Base-by-base conservation (phyloP, 257 asterid genomes). In the Plantago elongata region DNA sequence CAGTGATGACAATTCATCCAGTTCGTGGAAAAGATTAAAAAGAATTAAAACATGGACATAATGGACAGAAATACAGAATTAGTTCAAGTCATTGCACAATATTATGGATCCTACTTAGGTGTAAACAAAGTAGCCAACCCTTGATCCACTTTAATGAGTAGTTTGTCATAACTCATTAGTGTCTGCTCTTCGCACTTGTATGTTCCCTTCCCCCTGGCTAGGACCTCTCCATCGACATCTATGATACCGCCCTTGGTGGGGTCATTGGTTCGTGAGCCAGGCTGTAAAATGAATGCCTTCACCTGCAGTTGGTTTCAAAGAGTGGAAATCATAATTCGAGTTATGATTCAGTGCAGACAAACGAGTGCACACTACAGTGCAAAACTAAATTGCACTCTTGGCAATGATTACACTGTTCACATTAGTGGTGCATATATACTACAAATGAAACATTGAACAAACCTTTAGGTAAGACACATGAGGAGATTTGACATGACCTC, bases 401-500 rank as follows among this genome's bases (percentile, higher is more conserved):
- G 4, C 40, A 34, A 34, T 34, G 5, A 7, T 34, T 7, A 34
- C 40, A 34, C 40, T 4, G 5, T 3, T 34, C 17, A 57, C 48
- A 17, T 16, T 44, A 59, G 34, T 52, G 27, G 7, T 3, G 51
- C 57, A 51, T 42, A 51, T 48, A 44, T 54, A 47, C 60, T 48
- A 57, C 47, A 59, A 47, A 13, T 49, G 9, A 45, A 67, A 46
- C 7, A 27, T 51, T 29, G 73, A 38, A 47, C 71, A 13, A 63
- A 88, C 99, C 97, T 89, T 93, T 17, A 93, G 70, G 77, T 89
- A 87, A 63, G 81, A 71, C 51, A 84, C 88, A 52, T 77, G 54
- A 8, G 99, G 94, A 51, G 86, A 83, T 78, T 78, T 93, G 42
- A 87, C 88, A 73, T 93, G 97, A 63, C 83, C 80, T 62, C 97